These are phyloP conservation scores for Ustilago bromivora DNA, from an alignment of 1,284 basidiomycete genomes.

Conservation along the genomic window DNA sequence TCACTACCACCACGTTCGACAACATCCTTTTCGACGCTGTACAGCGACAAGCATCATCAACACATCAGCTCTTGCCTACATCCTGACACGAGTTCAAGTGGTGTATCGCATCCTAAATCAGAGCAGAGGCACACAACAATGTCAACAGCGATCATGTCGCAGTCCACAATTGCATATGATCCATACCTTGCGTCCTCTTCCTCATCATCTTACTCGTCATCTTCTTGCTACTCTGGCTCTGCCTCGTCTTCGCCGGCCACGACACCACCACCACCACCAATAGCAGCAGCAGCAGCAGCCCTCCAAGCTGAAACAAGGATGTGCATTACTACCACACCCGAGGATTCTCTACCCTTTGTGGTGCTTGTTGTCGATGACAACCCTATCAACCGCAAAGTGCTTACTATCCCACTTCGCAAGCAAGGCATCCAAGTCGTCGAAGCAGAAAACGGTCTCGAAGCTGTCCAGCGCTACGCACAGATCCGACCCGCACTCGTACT, in stretches of 20 bases:
- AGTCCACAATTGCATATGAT: constrained; percentile 22
- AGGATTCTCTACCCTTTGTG: constrained; percentile 34
- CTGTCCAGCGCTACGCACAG: constrained; percentile 44
- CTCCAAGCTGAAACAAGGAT: constrained; percentile 23
- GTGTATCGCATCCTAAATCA: neutral
- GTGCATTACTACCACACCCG: constrained; percentile 11
- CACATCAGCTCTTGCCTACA: neutral
- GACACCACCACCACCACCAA: constrained; percentile 26
- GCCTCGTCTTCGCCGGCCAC: constrained; percentile 27
- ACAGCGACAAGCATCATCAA: neutral
- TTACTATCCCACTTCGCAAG: constrained; percentile 51
- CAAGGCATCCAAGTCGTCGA: constrained; percentile 48
- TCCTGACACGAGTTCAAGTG: neutral
- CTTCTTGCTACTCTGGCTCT: constrained; percentile 29
- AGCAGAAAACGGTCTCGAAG: constrained; percentile 57
- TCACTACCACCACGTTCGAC: neutral
- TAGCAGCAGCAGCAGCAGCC: constrained; percentile 9
- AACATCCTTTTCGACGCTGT: neutral
- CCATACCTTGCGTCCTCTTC: constrained; percentile 29
- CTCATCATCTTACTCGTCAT: constrained; percentile 25
- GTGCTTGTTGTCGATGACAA: constrained; percentile 66
- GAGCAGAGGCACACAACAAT: neutral
- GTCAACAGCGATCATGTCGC: constrained; percentile 26
- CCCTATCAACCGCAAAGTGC: constrained; percentile 59
- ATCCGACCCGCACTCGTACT: constrained; percentile 51